Base-by-base conservation (phyloP, 2,329 filamentous ascomycete species). In the Septoria linicola region DNA sequence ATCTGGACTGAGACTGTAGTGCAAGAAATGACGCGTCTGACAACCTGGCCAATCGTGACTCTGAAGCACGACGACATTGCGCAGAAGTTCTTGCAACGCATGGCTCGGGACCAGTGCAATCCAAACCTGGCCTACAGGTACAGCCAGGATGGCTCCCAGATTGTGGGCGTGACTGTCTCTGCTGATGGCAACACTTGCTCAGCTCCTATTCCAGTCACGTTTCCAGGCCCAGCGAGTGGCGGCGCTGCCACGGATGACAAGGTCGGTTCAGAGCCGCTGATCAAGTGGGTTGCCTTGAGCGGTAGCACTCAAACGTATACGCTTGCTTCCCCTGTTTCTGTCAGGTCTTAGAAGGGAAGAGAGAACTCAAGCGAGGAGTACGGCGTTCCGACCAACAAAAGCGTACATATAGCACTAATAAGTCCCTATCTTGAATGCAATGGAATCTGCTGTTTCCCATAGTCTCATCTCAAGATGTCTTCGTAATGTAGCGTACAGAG, bases 31-130 rank as follows among this genome's bases (percentile, higher is more conserved):
- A 41, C 32, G 41, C 30, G 48, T 10, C 11, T 51, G 41, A 51
- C 48, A 1, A 35, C 39, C 13, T 51, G 48, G 48, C 48, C 48
- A 1, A 40, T 51, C 5, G 41, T 51, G 13, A 44, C 48, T 3
- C 25, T 51, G 20, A 51, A 51, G 41, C 48, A 51, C 8, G 48
- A 51, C 14, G 48, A 51, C 13, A 44, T 51, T 7, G 48, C 40
- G 8, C 20, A 19, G n/a, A 39, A 23, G 21, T 51, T 51, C 17
- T 13, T 51, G 6, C 30, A 51, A 23, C 5, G 49, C 0, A 45
- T 51, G 34, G 36, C 49, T 8, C 13, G 49, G 19, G 49, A 51
- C n/a, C 31, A 32, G 5, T 51, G 49, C 8, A 16, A 20, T 4
- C 49, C 49, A 1, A 51, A 51, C 13, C 16, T 51, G 5, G 19